Percentiles rank a stretch among this genome's conserved stretches.
These are phyloP conservation scores for Candida boidinii DNA, from an alignment of 805 yeast species.

Conservation along the genomic window DNA sequence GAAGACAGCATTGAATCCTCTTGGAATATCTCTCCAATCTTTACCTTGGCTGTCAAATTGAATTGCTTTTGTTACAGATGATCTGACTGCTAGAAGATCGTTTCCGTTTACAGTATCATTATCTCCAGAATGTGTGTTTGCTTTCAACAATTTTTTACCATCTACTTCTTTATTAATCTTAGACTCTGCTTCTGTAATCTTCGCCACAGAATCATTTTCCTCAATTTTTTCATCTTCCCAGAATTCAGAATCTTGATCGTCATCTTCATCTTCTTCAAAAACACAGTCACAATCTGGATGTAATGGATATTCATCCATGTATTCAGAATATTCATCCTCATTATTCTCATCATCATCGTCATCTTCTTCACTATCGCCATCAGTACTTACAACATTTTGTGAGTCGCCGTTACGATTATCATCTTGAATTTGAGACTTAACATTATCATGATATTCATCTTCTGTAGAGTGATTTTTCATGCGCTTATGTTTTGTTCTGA, in stretches of 20 bases:
- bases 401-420: too few species aligned
- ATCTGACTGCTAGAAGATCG: conserved; percentile 26
- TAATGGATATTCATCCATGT: conserved; percentile 6
- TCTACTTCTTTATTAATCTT: too few species aligned
- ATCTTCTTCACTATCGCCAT: too few species aligned
- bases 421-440: too few species aligned
- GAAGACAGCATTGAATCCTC: conserved; percentile 43
- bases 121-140: conserved; percentile 2
- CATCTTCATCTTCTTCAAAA: conserved; percentile 25
- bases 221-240: too few species aligned
- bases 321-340: conserved; percentile 12
- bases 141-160: too few species aligned
- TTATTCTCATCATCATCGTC: conserved; percentile 15
- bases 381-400: too few species aligned
- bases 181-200: too few species aligned
- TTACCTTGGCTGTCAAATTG: conserved; percentile 53
- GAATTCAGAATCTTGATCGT: conserved; percentile 10
- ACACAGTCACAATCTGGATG: conserved; percentile 31
- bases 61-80: conserved; percentile 21
- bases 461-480: conserved; percentile 10
- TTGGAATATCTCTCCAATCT: conserved; percentile 68
- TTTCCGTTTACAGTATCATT: conserved; percentile 1
- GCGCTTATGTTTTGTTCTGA: too few species aligned
- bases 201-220: too few species aligned
- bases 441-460: conserved; percentile 13